Conservation (phyloP, 2,329 filamentous ascomycete species). For the Alternaria incomplexa region DNA sequence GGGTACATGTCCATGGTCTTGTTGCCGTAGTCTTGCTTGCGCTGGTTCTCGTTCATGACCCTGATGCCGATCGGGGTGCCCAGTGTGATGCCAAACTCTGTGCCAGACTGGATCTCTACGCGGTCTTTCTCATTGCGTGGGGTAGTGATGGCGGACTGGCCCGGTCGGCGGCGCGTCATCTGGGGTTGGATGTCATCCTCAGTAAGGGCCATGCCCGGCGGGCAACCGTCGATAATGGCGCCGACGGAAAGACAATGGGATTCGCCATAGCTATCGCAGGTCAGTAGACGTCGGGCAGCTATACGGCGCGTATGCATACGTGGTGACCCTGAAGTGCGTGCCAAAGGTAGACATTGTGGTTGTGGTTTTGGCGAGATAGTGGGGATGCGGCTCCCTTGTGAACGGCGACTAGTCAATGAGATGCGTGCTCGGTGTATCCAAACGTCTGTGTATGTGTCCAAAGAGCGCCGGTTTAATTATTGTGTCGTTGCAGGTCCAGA, state of each 20-base stretch:
- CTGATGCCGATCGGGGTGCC: constrained; percentile 89
- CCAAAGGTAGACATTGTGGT: constrained; percentile 75
- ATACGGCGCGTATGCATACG: constrained; percentile 60
- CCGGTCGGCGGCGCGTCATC: constrained; percentile 87
- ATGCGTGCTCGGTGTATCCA: constrained; percentile 3
- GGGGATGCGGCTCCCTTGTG: constrained; percentile 7
- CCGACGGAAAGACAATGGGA: constrained; percentile 93
- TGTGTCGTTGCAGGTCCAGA: constrained; percentile 2
- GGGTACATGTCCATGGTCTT: constrained; percentile 92
- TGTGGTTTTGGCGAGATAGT: constrained; percentile 7
- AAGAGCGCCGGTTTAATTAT: not conserved
- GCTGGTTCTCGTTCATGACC: constrained; percentile 90
- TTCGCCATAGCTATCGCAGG: constrained; percentile 69
- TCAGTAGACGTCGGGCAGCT: constrained; percentile 19
- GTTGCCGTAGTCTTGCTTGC: constrained; percentile 88
- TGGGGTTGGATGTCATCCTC: constrained; percentile 93
- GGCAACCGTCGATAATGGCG: constrained; percentile 92
- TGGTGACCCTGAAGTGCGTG: constrained; percentile 79
- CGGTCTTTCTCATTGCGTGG: constrained; percentile 91
- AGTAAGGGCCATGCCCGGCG: constrained; percentile 83
- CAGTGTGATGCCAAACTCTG: constrained; percentile 85
- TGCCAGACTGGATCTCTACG: constrained; percentile 91
- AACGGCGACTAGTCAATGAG: not conserved
- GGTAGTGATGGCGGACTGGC: constrained; percentile 88
- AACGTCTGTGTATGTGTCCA: not conserved